Conservation (phyloP, 192 early-diverging fungal genomes). For the Backusella australiensis region DNA sequence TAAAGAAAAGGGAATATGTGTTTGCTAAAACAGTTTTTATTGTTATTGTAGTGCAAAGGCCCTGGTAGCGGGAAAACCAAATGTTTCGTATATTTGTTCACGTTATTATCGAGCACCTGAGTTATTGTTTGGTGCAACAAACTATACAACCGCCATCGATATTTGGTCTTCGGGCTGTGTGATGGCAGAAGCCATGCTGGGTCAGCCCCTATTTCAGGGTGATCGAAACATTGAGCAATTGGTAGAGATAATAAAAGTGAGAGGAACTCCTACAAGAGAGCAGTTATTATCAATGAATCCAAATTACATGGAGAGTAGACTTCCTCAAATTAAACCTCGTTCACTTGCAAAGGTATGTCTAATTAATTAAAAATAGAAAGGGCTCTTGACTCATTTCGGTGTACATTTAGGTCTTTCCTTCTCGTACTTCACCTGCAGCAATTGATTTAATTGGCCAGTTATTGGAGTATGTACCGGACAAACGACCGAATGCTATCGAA, state of each 20-base stretch:
- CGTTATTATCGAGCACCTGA: slow-evolving; percentile 97
- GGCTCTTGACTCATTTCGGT: neutral
- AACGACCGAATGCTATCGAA: slow-evolving; percentile 82
- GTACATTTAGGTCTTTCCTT: slow-evolving; percentile 72
- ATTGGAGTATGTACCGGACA: slow-evolving; percentile 87
- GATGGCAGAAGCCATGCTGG: slow-evolving; percentile 94
- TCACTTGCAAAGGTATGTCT: slow-evolving; percentile 72
- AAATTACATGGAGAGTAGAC: slow-evolving; percentile 96
- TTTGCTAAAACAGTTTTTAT: slow-evolving; percentile 28
- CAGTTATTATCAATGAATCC: slow-evolving; percentile 98
- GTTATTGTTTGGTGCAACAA: slow-evolving; percentile 93
- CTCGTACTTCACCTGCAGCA: slow-evolving; percentile 78
- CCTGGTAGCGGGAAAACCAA: slow-evolving; percentile 93
- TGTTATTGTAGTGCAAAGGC: slow-evolving; percentile 79
- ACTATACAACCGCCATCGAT: slow-evolving; percentile 88
- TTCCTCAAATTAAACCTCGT: slow-evolving; percentile 95
- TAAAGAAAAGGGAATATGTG: neutral
- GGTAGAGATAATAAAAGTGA: slow-evolving; percentile 98
- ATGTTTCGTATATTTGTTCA: slow-evolving; percentile 98
- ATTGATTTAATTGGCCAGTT: slow-evolving; percentile 82
- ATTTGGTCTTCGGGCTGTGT: slow-evolving; percentile 97
- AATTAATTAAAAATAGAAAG: neutral
- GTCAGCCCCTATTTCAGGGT: slow-evolving; percentile 94
- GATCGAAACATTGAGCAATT: slow-evolving; percentile 98
- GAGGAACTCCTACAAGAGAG: slow-evolving; percentile 95